Base-by-base conservation (phyloP, 768 basidiomycete species). In the Termitomyces eurrhizus region DNA sequence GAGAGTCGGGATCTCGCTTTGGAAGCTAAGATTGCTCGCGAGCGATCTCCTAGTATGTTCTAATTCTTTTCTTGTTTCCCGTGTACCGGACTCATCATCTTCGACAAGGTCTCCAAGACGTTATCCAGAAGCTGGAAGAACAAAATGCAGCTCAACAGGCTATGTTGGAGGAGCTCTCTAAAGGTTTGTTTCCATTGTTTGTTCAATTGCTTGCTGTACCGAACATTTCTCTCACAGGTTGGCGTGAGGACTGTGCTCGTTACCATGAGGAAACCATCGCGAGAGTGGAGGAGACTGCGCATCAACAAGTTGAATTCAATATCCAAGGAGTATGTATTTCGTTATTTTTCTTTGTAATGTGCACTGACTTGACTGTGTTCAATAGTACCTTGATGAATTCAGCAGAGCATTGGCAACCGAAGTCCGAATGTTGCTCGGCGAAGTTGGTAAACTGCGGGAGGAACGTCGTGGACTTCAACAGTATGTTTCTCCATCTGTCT, bases 301-400 rank as follows among this genome's bases (percentile, higher is more conserved):
- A 83, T 60, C 84, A 89, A 67, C 90, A 88, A 70, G 84, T 93
- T 16, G 86, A 87, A 14, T 93, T 88, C 78, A 93, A 94, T 64
- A 87, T 94, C 13, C 87, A 91, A 79, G 83, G 84, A 32, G 92
- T 93, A 75, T 55, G 87, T n/a, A 54, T 48, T 35, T 18, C 14
- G 52, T 37, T 0, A 8, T 7, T 18, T 44, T 44, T 9, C 7
- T 29, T 16, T 45, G 39, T n/a, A 29, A 61, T 21, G 39, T 7
- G 8, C 35, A 29, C 44, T 65, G 26, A 62, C 7, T 24, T 65
- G 24, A 62, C 11, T 24, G 7, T 39, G 64, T 41, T 16, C 41
- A 16, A 46, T 49, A 92, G 89, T 93, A 94, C 70, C 80, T 94
- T 14, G 89, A 94, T 62, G 90, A 94, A 59, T 94, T 94, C 74